Evolutionary conservation across 139 green algal species (phyloP).

Genomic region (Limnomonas spitsbergensis): DNA sequence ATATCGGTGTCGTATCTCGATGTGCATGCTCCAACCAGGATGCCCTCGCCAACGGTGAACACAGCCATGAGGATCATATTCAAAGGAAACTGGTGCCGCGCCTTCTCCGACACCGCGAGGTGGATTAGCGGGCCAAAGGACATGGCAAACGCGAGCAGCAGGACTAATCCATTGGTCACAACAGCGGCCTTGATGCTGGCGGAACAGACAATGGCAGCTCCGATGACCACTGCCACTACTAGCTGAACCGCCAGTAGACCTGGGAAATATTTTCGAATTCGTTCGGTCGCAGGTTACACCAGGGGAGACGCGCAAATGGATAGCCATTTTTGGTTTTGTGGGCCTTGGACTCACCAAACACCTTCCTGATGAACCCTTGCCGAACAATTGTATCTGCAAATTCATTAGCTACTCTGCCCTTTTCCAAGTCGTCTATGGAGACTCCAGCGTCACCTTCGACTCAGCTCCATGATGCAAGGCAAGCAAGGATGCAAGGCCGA

Average conservation of each 20-base stretch:
- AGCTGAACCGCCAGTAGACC: slow-evolving; percentile 10
- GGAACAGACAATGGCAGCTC: neutral
- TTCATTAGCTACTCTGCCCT: neutral
- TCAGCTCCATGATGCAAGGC: too few relatives aligned
- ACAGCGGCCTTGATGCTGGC: neutral
- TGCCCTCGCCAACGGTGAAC: slow-evolving; percentile 5
- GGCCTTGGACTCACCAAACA: slow-evolving; percentile 15
- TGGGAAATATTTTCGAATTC: too few relatives aligned
- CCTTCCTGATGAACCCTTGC: slow-evolving; percentile 9
- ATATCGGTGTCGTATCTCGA: slow-evolving; percentile 9
- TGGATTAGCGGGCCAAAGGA: neutral
- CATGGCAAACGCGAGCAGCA: slow-evolving; percentile 5
- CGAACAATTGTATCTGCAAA: slow-evolving; percentile 15
- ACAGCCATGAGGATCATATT: slow-evolving; percentile 6
- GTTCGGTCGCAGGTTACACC: too few relatives aligned
- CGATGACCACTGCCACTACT: neutral
- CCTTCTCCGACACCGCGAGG: slow-evolving; percentile 1
- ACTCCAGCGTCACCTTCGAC: too few relatives aligned
- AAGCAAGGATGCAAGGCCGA: too few relatives aligned
- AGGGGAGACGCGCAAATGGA: too few relatives aligned
- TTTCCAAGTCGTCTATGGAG: slow-evolving; percentile 7
- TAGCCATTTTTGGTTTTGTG: too few relatives aligned
- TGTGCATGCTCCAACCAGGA: neutral
- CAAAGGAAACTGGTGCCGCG: neutral
- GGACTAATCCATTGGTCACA: neutral